phyloP scores from a whole-genome alignment of 169 alveolate genomes.

The Toxoplasma gondii region DNA sequence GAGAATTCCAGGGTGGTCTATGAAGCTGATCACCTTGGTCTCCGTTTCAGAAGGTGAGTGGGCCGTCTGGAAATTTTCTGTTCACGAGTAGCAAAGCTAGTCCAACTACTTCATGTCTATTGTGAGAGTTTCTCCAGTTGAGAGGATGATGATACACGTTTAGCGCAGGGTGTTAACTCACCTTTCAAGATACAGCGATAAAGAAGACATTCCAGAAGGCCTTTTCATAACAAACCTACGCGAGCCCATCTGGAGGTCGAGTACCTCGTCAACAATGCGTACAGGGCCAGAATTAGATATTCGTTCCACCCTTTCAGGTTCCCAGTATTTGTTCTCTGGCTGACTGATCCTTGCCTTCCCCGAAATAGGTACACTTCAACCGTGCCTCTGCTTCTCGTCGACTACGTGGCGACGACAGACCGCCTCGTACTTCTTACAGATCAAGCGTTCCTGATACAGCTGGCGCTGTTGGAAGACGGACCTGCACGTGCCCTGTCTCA shows the following conservation, averaged over 20 bases:
- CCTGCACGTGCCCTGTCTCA: neutral
- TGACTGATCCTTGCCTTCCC: neutral
- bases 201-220: neutral
- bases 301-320: no score
- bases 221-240: neutral
- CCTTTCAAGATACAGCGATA: neutral
- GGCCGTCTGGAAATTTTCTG: no score
- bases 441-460: conserved; percentile 21
- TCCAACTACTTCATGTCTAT: no score
- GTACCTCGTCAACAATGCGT: neutral
- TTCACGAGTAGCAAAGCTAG: no score
- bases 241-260: neutral
- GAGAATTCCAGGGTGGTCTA: neutral
- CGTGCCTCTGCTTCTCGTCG: neutral
- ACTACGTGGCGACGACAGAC: neutral
- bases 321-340: no score
- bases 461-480: neutral
- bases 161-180: no score
- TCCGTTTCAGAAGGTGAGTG: neutral
- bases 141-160: no score
- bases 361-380: neutral
- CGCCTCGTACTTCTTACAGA: neutral
- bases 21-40: conserved; percentile 20
- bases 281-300: no score
- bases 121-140: no score